Evolutionary conservation across 306 rosid species (phyloP), one percentile per base, ranked within the genome.

Genomic region (Castanospermum australe): DNA sequence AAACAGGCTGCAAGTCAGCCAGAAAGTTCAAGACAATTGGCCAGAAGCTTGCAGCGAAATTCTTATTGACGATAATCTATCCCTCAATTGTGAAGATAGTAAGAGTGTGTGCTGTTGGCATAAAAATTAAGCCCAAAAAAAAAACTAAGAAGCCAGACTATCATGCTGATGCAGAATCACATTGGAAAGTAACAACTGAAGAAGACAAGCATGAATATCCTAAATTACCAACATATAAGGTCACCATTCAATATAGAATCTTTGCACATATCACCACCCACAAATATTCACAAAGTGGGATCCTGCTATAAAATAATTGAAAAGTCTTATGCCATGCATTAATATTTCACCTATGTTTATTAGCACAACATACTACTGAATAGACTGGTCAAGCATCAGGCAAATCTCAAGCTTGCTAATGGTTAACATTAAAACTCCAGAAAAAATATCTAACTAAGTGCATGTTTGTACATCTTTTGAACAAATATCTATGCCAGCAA

Each of bases 321-420:
- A 10, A 35, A 33, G 25, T 17, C 51, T 14, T 5, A 15, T 8
- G 39, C 8, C 73, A 67, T 42, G 21, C 30, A 28, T 45, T 24
- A 45, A 44, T 2, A n/a, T 18, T 25, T 44, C 15, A 68, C 63
- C 64, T 51, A 24, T 24, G n/a, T 30, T n/a, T 48, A 12, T 6
- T 47, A n/a, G 11, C 28, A 50, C n/a, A 70, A 41, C 55, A 73
- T 15, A 24, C 42, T 57, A 20, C 41, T 54, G 54, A 38, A 67
- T 12, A 38, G 48, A n/a, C 54, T 36, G 7, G 3, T 59, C 54
- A 22, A 36, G 25, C 39, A 56, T 50, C 13, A 33, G 60, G 18
- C n/a, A 72, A 72, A 54, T 72, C 54, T 55, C 67, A 72, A 36
- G 54, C 66, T 21, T 4, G 36, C 65, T 57, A 35, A 57, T 10